A percentile compares a stretch with the other conserved stretches of the same genome.
phyloP scores from a whole-genome alignment of 495 filamentous ascomycete genomes.

The Annulohypoxylon moriforme region DNA sequence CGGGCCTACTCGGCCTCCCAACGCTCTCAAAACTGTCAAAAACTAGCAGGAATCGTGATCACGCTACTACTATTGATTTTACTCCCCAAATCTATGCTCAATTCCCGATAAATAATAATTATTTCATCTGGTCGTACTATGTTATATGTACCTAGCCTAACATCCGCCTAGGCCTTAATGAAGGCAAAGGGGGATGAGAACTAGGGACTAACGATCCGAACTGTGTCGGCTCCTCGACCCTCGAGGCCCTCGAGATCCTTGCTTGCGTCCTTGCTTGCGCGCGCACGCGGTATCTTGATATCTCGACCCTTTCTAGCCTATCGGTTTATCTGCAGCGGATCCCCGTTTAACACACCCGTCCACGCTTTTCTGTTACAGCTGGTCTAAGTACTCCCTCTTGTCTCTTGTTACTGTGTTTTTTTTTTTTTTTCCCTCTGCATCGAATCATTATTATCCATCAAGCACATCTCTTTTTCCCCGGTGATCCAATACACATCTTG shows the following conservation, averaged over 20 bases:
- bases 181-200: slow-evolving; percentile 16
- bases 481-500: slow-evolving; percentile 36
- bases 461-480: slow-evolving; percentile 19
- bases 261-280: slow-evolving; percentile 34
- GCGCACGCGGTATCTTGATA: slow-evolving; percentile 44
- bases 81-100: background rate
- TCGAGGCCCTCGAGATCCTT: slow-evolving; percentile 33
- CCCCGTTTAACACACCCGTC: slow-evolving; percentile 36
- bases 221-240: slow-evolving; percentile 31
- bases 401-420: slow-evolving; percentile 9
- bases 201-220: slow-evolving; percentile 29
- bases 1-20: slow-evolving; percentile 42
- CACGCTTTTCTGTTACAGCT: slow-evolving; percentile 31
- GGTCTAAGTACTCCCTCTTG: slow-evolving; percentile 23
- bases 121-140: background rate
- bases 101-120: background rate
- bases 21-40: slow-evolving; percentile 7
- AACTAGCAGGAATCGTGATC: slow-evolving; percentile 1
- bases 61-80: background rate
- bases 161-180: slow-evolving; percentile 22
- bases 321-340: slow-evolving; percentile 48
- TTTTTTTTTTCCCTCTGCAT: slow-evolving; percentile 13
- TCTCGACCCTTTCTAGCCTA: slow-evolving; percentile 43
- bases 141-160: background rate
- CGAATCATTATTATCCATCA: slow-evolving; percentile 34